Percentiles rank a stretch among this genome's conserved stretches.
These are phyloP conservation scores for Russula emetica DNA, from an alignment of 768 basidiomycete genomes.

Conservation along the genomic window DNA sequence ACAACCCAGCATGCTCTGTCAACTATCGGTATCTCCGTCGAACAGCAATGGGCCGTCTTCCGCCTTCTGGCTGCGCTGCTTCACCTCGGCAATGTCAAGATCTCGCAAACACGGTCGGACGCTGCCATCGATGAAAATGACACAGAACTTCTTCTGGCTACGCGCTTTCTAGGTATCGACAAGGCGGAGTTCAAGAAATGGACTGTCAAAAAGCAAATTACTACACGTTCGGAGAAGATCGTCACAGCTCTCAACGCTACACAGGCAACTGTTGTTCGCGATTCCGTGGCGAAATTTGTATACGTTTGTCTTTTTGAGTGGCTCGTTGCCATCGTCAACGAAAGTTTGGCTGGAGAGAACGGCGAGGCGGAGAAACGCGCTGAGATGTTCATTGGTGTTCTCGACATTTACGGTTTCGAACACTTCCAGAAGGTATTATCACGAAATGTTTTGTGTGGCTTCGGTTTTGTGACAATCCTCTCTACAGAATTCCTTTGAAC, in stretches of 20 bases:
- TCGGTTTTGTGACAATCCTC: not conserved
- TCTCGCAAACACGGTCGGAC: slow-evolving; percentile 76
- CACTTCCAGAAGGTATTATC: slow-evolving; percentile 84
- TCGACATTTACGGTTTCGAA: slow-evolving; percentile 97
- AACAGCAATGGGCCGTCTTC: slow-evolving; percentile 98
- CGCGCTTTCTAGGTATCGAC: slow-evolving; percentile 86
- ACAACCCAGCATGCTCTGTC: slow-evolving; percentile 91
- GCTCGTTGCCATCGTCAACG: slow-evolving; percentile 96
- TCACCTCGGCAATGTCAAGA: slow-evolving; percentile 97
- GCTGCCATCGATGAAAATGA: slow-evolving; percentile 82
- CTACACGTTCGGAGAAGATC: slow-evolving; percentile 93
- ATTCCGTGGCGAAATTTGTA: slow-evolving; percentile 97
- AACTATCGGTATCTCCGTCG: slow-evolving; percentile 95
- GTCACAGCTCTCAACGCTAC: slow-evolving; percentile 78
- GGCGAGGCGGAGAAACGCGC: slow-evolving; percentile 86
- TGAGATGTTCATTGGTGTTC: slow-evolving; percentile 98
- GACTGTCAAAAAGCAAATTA: slow-evolving; percentile 97
- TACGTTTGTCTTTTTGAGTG: slow-evolving; percentile 99
- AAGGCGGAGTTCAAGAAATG: slow-evolving; percentile 96
- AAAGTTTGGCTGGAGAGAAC: slow-evolving; percentile 91
- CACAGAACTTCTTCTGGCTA: slow-evolving; percentile 70
- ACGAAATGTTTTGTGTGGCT: not conserved
- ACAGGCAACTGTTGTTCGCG: slow-evolving; percentile 90
- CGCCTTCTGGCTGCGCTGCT: slow-evolving; percentile 87
- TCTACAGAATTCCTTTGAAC: slow-evolving; percentile 80